Base-by-base conservation (phyloP, 129 eudicot species). In the Pseudognaphalium luteoalbum region DNA sequence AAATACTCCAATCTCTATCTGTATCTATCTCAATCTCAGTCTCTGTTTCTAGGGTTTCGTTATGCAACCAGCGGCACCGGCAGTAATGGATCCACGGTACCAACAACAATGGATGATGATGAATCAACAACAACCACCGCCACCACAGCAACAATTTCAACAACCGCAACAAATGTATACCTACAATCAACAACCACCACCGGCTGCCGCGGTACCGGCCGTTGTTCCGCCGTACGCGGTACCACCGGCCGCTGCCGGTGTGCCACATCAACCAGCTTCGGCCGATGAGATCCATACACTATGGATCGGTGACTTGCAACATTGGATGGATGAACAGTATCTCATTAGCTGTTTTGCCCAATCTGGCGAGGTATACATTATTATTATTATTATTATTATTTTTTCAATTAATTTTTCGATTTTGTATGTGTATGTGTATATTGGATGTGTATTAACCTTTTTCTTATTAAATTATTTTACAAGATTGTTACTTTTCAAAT, bases 221-320 rank as follows among this genome's bases (percentile, higher is more conserved):
- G 71, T 39, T 4, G 54, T 39, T 25, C 87, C 77, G 6, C 94
- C 69, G 71, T 81, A 79, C 84, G 66, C 75, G 62, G 41, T 77
- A 4, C 29, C 84, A 35, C 68, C 83, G 6, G 6, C 76, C n/a
- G 15, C 63, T 15, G 78, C 65, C 16, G 83, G 73, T n/a, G 56
- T 83, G 68, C 73, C 87, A 50, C 85, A 79, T 78, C 90, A 83
- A 78, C 90, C 88, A 1, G 78, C 84, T 17, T 72, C 76, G 47
- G 84, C 82, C 1, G 96, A 89, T 47, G 99, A 90, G 85, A 86
- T 91, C 72, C 86, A 94, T 19, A 87, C 96, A 7, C 86, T 95
- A 0, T 95, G 99, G 99, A 95, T 95, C 84, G 99, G 99, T 35
- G 96, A 95, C 89, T 93, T 95, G 20, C 99, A 95, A 87, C 80